Percentiles rank a stretch among this genome's conserved stretches.
phyloP scores from a whole-genome alignment of 2,329 filamentous ascomycete species.

The Fusarium stilboides region DNA sequence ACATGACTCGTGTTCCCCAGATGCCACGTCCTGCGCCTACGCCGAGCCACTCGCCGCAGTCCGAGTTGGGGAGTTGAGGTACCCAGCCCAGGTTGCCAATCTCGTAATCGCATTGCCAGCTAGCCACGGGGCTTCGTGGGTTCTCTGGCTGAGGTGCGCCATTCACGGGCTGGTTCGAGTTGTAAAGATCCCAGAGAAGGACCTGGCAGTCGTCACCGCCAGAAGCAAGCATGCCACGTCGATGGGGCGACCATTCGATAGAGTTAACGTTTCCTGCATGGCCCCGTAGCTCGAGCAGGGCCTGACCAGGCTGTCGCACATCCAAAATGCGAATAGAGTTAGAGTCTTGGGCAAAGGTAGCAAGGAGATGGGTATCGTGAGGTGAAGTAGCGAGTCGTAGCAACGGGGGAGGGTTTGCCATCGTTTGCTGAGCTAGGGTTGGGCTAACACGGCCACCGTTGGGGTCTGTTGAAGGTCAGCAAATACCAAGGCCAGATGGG shows the following conservation, averaged over 20 bases:
- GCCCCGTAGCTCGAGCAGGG: slow-evolving; percentile 91
- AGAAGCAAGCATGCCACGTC: slow-evolving; percentile 89
- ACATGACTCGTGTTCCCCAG: slow-evolving; percentile 76
- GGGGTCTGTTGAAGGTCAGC: slow-evolving; percentile 57
- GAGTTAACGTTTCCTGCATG: slow-evolving; percentile 90
- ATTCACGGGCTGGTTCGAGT: slow-evolving; percentile 65
- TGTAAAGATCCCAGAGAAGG: slow-evolving; percentile 93
- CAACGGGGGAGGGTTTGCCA: slow-evolving; percentile 82
- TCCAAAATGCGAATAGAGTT: slow-evolving; percentile 95
- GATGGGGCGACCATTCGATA: slow-evolving; percentile 93
- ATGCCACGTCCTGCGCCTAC: slow-evolving; percentile 85
- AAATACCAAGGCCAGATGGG: neutral
- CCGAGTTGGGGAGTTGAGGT: slow-evolving; percentile 76
- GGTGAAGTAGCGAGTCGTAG: slow-evolving; percentile 90
- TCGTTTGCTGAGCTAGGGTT: slow-evolving; percentile 82
- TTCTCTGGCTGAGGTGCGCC: slow-evolving; percentile 68
- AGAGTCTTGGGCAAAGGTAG: slow-evolving; percentile 96
- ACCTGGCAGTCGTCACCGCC: slow-evolving; percentile 94
- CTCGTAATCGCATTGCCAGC: slow-evolving; percentile 90
- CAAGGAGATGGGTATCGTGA: slow-evolving; percentile 93
- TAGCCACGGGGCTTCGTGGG: slow-evolving; percentile 77
- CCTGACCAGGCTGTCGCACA: slow-evolving; percentile 95
- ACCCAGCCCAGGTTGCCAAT: slow-evolving; percentile 90
- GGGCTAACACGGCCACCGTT: slow-evolving; percentile 78
- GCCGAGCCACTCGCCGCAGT: slow-evolving; percentile 86